Percentiles rank a stretch among this genome's conserved stretches.
Evolutionary conservation across 345 rosid genomes (phyloP).

Genomic region (Heritiera fomes): DNA sequence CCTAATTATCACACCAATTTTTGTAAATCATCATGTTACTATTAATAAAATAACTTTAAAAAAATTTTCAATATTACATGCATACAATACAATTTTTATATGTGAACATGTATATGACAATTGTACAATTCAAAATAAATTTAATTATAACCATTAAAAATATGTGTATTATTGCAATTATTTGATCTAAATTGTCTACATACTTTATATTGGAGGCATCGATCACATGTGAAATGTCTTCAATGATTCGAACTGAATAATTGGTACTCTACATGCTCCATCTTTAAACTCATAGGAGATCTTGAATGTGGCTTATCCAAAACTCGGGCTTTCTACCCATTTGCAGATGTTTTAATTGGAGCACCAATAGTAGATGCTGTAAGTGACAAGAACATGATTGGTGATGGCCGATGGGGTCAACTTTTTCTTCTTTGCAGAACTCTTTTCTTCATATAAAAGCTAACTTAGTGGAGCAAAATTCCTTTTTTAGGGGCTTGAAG

Average conservation of each 20-base stretch:
- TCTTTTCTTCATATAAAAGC: not conserved
- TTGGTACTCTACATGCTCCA: not conserved
- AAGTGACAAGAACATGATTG: constrained; percentile 16
- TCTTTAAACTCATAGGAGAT: not conserved
- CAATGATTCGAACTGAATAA: not conserved
- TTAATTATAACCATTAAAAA: not conserved
- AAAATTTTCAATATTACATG: not conserved
- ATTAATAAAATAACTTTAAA: constrained; percentile 4
- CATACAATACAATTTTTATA: not conserved
- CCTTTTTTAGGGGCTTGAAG: not conserved
- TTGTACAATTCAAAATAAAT: not conserved
- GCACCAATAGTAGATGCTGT: not conserved
- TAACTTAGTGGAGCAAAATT: constrained; percentile 2
- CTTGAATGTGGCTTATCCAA: not conserved
- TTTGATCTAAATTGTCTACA: not conserved
- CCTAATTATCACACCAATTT: not conserved
- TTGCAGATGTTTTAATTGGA: not conserved
- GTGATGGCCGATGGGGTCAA: constrained; percentile 6
- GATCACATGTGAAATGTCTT: not conserved
- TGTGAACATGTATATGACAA: too few species aligned
- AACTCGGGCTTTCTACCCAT: not conserved
- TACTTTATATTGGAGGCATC: not conserved
- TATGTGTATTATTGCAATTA: not conserved
- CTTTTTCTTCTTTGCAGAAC: not conserved
- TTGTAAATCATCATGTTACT: constrained; percentile 14